phyloP scores from a whole-genome alignment of 2,329 filamentous ascomycete species.

The Colletotrichum sp. region DNA sequence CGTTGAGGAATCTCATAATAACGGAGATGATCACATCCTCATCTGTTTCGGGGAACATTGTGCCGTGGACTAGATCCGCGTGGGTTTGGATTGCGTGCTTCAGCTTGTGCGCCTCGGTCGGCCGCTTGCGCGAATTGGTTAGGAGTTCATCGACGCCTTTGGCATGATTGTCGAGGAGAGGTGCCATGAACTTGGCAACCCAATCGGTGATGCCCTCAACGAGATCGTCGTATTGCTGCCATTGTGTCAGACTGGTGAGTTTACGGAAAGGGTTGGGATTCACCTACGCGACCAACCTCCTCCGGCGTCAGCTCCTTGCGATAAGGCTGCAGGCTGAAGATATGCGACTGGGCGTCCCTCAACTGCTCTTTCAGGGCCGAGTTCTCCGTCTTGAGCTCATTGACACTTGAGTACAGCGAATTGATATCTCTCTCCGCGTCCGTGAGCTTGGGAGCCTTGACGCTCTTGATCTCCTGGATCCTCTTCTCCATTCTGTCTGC shows the following conservation, averaged over 20 bases:
- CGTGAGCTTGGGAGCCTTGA: slow-evolving; percentile 26
- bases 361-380: slow-evolving; percentile 32
- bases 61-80: slow-evolving; percentile 36
- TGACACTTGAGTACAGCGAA: slow-evolving; percentile 23
- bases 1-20: slow-evolving; percentile 38
- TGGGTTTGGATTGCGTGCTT: slow-evolving; percentile 30
- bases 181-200: slow-evolving; percentile 38
- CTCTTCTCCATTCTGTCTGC: slow-evolving; percentile 29
- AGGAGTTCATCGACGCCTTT: slow-evolving; percentile 28
- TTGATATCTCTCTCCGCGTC: slow-evolving; percentile 29
- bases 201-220: slow-evolving; percentile 38
- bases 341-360: slow-evolving; percentile 41
- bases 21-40: slow-evolving; percentile 40
- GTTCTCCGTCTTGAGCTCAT: slow-evolving; percentile 32
- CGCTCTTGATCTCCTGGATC: slow-evolving; percentile 27
- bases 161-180: slow-evolving; percentile 31
- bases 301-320: slow-evolving; percentile 39
- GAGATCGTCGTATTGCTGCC: slow-evolving; percentile 40
- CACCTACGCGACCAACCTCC: slow-evolving; percentile 39
- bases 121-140: slow-evolving; percentile 24
- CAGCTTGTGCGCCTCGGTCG: slow-evolving; percentile 29
- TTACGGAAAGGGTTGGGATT: not conserved
- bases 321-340: slow-evolving; percentile 46
- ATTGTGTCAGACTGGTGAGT: slow-evolving; percentile 13
- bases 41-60: slow-evolving; percentile 39